These are phyloP conservation scores for Platismatia glauca DNA, from an alignment of 495 filamentous ascomycete species.

Conservation along the genomic window DNA sequence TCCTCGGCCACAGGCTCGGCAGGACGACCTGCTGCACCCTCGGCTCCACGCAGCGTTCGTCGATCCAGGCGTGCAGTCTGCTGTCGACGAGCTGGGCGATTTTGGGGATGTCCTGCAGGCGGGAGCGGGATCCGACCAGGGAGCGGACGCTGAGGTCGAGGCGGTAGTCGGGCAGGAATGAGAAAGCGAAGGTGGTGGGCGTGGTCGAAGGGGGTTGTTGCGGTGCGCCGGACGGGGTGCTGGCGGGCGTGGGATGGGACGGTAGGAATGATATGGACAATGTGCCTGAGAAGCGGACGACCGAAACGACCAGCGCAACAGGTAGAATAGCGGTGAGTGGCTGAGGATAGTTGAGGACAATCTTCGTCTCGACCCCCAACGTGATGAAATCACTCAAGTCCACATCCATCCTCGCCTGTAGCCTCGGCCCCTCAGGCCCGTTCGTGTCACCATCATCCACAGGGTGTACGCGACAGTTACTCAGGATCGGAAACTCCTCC, in stretches of 20 bases:
- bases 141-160: conserved; percentile 86
- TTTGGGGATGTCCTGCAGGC: conserved; percentile 93
- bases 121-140: conserved; percentile 79
- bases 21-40: conserved; percentile 91
- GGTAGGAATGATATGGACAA: conserved; percentile 88
- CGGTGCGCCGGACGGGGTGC: conserved; percentile 15
- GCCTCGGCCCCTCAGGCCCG: conserved; percentile 47
- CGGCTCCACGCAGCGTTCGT: conserved; percentile 91
- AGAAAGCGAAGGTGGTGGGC: conserved; percentile 83
- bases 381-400: conserved; percentile 88
- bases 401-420: conserved; percentile 96
- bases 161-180: conserved; percentile 90
- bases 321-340: conserved; percentile 83
- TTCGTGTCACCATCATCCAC: conserved; percentile 45
- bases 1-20: conserved; percentile 90
- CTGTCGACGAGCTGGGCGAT: conserved; percentile 92
- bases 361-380: conserved; percentile 83
- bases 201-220: conserved; percentile 33
- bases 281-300: conserved; percentile 91
- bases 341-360: conserved; percentile 89
- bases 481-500: conserved; percentile 97
- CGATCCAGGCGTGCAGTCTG: conserved; percentile 90
- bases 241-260: conserved; percentile 31
- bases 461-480: conserved; percentile 89
- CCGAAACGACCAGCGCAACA: conserved; percentile 80